Conservation (phyloP, 2,329 filamentous ascomycete species). For the Colletotrichum ledebouriae region DNA sequence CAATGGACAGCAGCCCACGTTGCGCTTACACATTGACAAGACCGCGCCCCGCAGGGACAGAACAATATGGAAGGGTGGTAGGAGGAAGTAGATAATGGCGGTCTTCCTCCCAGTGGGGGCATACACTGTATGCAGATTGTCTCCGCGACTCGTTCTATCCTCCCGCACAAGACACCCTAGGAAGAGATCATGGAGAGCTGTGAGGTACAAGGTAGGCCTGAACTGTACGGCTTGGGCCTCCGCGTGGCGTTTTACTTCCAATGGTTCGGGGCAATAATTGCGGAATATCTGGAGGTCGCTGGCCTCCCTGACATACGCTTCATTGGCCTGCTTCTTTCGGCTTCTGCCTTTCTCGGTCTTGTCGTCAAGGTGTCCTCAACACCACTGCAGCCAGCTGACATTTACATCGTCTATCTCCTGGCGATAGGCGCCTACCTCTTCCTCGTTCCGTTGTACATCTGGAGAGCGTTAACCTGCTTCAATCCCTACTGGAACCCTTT, state of each 20-base stretch:
- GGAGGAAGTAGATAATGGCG: conserved; percentile 3
- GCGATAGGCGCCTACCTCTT: conserved; percentile 50
- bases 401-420: conserved; percentile 51
- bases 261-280: conserved; percentile 52
- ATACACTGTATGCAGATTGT: neutral
- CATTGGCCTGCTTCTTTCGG: conserved; percentile 51
- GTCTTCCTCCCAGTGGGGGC: conserved; percentile 2
- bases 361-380: conserved; percentile 46
- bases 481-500: conserved; percentile 50
- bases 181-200: conserved; percentile 46
- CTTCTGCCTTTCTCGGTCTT: conserved; percentile 46
- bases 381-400: conserved; percentile 49
- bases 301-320: conserved; percentile 49
- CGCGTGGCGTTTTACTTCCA: conserved; percentile 53
- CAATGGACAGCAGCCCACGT: conserved; percentile 31
- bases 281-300: conserved; percentile 50
- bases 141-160: neutral
- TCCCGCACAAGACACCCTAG: neutral
- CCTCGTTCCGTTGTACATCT: conserved; percentile 51
- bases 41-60: neutral
- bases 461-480: conserved; percentile 51
- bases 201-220: conserved; percentile 46
- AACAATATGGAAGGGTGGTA: neutral
- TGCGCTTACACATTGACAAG: conserved; percentile 27
- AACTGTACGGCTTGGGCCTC: conserved; percentile 54